Evolutionary conservation across 495 filamentous ascomycete species (phyloP), one percentile per base, ranked within the genome.

Genomic region (Delitschia confertaspora): DNA sequence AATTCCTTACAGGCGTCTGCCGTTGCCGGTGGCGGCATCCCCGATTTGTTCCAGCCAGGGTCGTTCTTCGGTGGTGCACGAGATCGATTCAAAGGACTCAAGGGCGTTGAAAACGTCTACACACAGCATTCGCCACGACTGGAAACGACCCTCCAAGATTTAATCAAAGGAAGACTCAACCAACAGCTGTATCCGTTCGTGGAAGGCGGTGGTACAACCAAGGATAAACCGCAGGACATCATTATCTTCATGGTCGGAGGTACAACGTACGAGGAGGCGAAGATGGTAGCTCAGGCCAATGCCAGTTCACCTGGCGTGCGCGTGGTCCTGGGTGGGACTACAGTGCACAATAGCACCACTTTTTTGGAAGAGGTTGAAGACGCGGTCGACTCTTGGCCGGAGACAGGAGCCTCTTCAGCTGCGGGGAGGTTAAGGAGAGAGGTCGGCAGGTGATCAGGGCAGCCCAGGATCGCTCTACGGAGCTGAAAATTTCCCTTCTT

Each of bases 71-170:
- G 84, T 22, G 83, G 84, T 11, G 88, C 91, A 2, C 74, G 88
- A 22, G 83, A 83, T 54, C 80, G 88, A 2, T 88, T 98, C 64
- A 93, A 93, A 60, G 93, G 89, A 2, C 71, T 98, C 13, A 94
- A 95, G 58, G 91, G 91, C 10, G 88, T 96, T 3, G 91, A 98
- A 60, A 98, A 98, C 53, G 91, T 98, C 16, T 98, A 96, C 61
- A 98, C 91, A 0, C 93, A 96, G 62, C 91, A 98, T 63, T 91
- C 88, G 2, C 88, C 91, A 0, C 71, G 85, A 32, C 61, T 98
- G 33, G 88, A 95, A 62, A 74, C 75, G 7, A 95, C 86, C 1
- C 66, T 98, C 7, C 86, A 93, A 57, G 88, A 91, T 51, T 67
- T 96, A 11, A 86, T 95, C 66, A 94, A 93, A 55, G 91, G 89